Base-by-base conservation (phyloP, 305 asterid species). In the Ilex paraguariensis region DNA sequence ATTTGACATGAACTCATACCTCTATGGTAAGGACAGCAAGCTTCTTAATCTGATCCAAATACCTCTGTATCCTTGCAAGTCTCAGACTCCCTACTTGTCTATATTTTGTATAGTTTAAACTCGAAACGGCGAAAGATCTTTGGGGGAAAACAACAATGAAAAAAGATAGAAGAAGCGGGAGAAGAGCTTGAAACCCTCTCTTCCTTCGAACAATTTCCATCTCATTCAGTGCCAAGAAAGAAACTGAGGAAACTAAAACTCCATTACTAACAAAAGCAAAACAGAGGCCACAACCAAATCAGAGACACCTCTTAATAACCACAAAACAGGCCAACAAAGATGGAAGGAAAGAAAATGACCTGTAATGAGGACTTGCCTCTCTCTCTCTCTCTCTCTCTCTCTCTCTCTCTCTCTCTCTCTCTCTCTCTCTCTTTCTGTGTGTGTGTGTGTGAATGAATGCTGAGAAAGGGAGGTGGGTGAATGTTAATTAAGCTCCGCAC, bases 41-140 rank as follows among this genome's bases (percentile, higher is more conserved):
- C 72, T 88, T 91, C 89, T 91, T 91, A 65, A 91, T 76, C 68
- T 68, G 79, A 57, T 81, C 78, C 77, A 91, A 68, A 68, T 87
- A 95, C 79, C 54, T 83, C 60, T 88, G 81, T 69, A 91, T 87
- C 67, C 98, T 91, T 0, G 75, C 82, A 55, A 91, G 76, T 73
- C 98, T 91, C 83, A 91, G 67, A 73, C 79, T 77, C 74, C 95
- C 87, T 1, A 83, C 82, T 70, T 84, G 84, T 50, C 70, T 66
- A 52, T 77, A 65, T 33, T 62, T 75, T 3, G 91, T 88, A 76
- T 74, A 68, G 74, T 90, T 90, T 32, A 77, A 69, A 63, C 31
- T 65, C 28, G 66, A 66, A 71, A 68, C 10, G 36, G 81, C 76
- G 0, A 40, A 36, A 31, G 75, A 63, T 30, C 66, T 57, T 36